Conservation (phyloP, 306 rosid species). For the Senna siamea region DNA sequence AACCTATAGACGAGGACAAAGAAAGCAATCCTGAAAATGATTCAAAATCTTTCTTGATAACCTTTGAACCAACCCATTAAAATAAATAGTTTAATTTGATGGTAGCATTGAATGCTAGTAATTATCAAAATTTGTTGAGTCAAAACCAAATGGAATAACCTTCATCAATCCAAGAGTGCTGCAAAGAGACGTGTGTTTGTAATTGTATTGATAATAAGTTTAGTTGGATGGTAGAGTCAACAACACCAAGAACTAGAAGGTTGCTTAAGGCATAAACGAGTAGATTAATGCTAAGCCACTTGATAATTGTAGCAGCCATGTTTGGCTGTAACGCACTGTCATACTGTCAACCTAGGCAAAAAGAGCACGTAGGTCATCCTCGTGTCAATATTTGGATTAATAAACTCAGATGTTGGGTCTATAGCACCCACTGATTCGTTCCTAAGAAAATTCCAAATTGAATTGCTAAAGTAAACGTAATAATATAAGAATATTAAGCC, state of each 20-base stretch:
- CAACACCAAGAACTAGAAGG: not conserved
- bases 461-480: no score
- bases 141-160: slow-evolving; percentile 20
- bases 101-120: not conserved
- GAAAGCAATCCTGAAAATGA: no score
- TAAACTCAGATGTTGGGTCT: not conserved
- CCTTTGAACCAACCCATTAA: slow-evolving; percentile 29
- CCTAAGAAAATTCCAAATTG: not conserved
- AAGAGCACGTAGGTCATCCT: not conserved
- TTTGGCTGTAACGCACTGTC: slow-evolving; percentile 60
- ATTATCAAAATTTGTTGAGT: slow-evolving; percentile 8
- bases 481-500: no score
- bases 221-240: not conserved
- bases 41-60: no score
- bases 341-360: no score
- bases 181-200: not conserved
- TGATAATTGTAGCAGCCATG: slow-evolving; percentile 40
- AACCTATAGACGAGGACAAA: no score
- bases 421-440: not conserved
- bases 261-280: not conserved
- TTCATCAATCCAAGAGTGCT: not conserved
- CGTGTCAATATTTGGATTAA: not conserved
- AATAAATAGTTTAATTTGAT: not conserved
- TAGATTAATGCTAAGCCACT: slow-evolving; percentile 38
- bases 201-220: not conserved